A percentile compares a stretch with the other conserved stretches of the same genome.
phyloP scores from a whole-genome alignment of 2,329 filamentous ascomycete species.

The Xylaria sp. region DNA sequence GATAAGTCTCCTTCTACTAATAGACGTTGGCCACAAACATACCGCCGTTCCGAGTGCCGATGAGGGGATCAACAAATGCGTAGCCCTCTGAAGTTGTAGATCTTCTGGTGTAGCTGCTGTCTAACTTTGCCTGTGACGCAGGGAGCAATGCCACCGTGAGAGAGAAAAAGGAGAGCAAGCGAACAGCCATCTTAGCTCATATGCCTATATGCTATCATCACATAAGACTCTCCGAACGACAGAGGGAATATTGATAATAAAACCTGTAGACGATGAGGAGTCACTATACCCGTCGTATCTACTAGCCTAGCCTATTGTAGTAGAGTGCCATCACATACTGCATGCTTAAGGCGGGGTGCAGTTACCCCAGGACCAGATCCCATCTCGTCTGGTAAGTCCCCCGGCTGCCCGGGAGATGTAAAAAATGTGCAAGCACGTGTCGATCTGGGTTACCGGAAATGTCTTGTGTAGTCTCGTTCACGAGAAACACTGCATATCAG shows the following conservation, averaged over 20 bases:
- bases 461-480: too few species aligned
- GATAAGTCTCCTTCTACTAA: constrained; percentile 3
- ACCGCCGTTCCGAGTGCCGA: constrained; percentile 40
- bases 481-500: too few species aligned
- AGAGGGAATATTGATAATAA: too few species aligned
- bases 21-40: constrained; percentile 4
- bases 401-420: background rate
- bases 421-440: background rate
- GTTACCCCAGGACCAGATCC: background rate
- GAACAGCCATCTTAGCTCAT: constrained; percentile 13
- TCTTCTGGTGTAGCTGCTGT: constrained; percentile 8
- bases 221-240: constrained; percentile 1
- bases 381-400: background rate
- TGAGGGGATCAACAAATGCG: constrained; percentile 38
- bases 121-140: constrained; percentile 13
- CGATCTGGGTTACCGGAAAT: too few species aligned
- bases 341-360: background rate
- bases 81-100: constrained; percentile 25
- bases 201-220: background rate
- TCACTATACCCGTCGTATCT: too few species aligned
- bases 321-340: background rate
- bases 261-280: too few species aligned
- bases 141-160: constrained; percentile 11
- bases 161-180: constrained; percentile 13
- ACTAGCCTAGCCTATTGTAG: background rate